Base-by-base conservation (phyloP, 805 yeast species). In the Debaryomyces castellii region DNA sequence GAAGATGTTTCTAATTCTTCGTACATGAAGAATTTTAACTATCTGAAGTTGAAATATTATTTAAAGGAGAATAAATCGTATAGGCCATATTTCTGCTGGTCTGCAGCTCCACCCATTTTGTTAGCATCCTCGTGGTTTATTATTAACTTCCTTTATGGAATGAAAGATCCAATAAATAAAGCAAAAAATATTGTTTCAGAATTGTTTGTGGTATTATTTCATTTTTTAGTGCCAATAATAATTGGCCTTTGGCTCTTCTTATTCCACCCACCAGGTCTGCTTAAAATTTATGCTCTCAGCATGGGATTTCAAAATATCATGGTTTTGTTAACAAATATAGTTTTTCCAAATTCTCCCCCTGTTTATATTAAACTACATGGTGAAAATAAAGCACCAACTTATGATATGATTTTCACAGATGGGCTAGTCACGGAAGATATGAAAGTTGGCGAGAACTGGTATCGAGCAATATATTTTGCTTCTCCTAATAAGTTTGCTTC, bases 291-390 rank as follows among this genome's bases (percentile, higher is more conserved):
- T 51, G 66, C 80, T 1, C 54, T 74, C n/a, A 73, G 80, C 0
- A 52, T 84, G 36, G 89, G 90, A 1, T 42, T 71, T 9, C 88
- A 82, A 58, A 84, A 82, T 53, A 71, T 82, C 10, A 62, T 71
- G 1, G 86, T 87, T 20, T 82, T 82, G 0, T 33, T 73, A 32
- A 84, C 88, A 2, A 89, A 83, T 59, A 57, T 85, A 30, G 40
- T 74, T 5, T 70, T 83, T 59, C 91, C 91, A 21, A 83, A 80
- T 58, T 87, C 89, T 1, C 87, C 90, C 0, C 90, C 90, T 3
- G 82, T 89, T 84, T 85, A 82, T 59, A 78, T 82, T 39, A 83
- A 79, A 56, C 49, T 80, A 49, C 74, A 84, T 52, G 87, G 89
- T 3, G 74, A 76, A 18, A 77, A 80, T 50, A 75, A 73, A 58